Evolutionary conservation across 306 rosid genomes (phyloP).

Genomic region (Cercis canadensis): DNA sequence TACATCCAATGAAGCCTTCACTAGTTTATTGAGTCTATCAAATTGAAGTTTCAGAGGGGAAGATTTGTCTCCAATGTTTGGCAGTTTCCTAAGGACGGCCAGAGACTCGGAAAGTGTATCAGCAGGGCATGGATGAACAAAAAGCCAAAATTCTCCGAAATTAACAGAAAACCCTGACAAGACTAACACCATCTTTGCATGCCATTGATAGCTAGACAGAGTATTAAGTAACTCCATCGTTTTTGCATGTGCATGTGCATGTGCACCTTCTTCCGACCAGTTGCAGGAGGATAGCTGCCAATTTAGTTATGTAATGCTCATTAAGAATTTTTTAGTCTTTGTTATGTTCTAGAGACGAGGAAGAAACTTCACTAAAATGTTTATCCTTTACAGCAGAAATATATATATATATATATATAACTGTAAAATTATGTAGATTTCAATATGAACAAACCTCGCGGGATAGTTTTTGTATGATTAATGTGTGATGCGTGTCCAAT

Average conservation of each 20-base stretch:
- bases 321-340: background rate
- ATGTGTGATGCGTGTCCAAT: slow-evolving; percentile 46
- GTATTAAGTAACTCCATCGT: slow-evolving; percentile 50
- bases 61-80: slow-evolving; percentile 49
- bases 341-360: background rate
- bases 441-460: slow-evolving; percentile 41
- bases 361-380: background rate
- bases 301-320: background rate
- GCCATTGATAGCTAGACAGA: slow-evolving; percentile 61
- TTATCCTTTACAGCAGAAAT: no score
- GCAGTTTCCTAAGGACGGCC: slow-evolving; percentile 57
- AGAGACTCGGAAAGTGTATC: slow-evolving; percentile 59
- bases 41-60: slow-evolving; percentile 43
- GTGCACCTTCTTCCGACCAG: slow-evolving; percentile 49
- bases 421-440: no score
- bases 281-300: slow-evolving; percentile 54
- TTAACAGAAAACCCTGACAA: slow-evolving; percentile 54
- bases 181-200: slow-evolving; percentile 61
- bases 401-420: no score
- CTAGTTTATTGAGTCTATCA: slow-evolving; percentile 46
- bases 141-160: slow-evolving; percentile 66
- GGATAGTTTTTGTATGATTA: slow-evolving; percentile 52
- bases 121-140: slow-evolving; percentile 47
- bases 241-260: slow-evolving; percentile 43
- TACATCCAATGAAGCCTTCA: slow-evolving; percentile 38